Evolutionary conservation across 108 stramenopile genomes (phyloP).

Genomic region (Seminavis robusta): DNA sequence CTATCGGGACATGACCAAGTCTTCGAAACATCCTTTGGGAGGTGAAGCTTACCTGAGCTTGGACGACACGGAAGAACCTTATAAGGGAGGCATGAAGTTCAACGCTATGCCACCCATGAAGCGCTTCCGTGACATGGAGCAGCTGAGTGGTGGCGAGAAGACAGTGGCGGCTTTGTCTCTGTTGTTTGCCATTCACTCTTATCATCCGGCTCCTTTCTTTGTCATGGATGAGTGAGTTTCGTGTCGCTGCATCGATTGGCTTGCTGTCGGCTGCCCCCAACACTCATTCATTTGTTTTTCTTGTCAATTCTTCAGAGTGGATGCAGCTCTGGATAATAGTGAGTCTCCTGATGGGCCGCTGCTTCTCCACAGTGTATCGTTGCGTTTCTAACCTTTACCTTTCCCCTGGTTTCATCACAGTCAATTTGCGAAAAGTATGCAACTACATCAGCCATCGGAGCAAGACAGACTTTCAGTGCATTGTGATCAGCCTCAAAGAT

Average conservation of each 20-base stretch:
- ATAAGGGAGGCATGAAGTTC: slow-evolving; percentile 96
- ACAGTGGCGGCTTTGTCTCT: slow-evolving; percentile 98
- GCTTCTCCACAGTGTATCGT: too few species aligned
- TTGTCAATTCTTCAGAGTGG: too few species aligned
- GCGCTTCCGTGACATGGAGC: slow-evolving; percentile 98
- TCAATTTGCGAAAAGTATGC: slow-evolving; percentile 98
- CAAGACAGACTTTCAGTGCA: slow-evolving; percentile 90
- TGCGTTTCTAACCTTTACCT: not conserved
- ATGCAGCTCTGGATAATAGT: slow-evolving; percentile 84
- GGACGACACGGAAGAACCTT: slow-evolving; percentile 94
- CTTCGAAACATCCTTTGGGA: slow-evolving; percentile 88
- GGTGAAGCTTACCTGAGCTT: slow-evolving; percentile 92
- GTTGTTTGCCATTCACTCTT: slow-evolving; percentile 98
- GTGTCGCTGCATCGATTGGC: not conserved
- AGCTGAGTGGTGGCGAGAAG: slow-evolving; percentile 99
- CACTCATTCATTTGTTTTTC: not conserved
- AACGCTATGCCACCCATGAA: slow-evolving; percentile 99
- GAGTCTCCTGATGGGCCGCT: not conserved
- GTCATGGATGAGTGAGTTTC: slow-evolving; percentile 91
- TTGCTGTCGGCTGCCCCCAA: slow-evolving; percentile 33
- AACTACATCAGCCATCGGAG: slow-evolving; percentile 95
- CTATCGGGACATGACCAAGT: slow-evolving; percentile 95
- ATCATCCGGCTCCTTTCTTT: slow-evolving; percentile 94
- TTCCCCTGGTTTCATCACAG: slow-evolving; percentile 55
- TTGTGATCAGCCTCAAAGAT: slow-evolving; percentile 99